Evolutionary conservation across 805 yeast species (phyloP).

Genomic region (Lachancea sp.): DNA sequence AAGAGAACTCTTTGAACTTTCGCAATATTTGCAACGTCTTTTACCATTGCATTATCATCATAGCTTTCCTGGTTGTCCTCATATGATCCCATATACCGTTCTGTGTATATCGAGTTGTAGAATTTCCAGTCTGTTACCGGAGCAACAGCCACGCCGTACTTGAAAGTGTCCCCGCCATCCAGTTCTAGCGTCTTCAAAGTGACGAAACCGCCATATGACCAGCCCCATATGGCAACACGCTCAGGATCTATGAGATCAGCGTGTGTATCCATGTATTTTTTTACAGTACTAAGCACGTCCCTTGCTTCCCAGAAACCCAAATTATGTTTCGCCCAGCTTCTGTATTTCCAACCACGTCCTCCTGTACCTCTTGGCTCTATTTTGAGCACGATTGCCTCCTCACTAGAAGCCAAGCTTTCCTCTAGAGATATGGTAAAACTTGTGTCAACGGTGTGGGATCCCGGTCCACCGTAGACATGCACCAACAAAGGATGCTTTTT

Average conservation of each 20-base stretch:
- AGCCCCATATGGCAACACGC: conserved; percentile 73
- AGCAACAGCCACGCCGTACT: conserved; percentile 76
- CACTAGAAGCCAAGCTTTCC: conserved; percentile 48
- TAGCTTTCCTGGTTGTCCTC: conserved; percentile 44
- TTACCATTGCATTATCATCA: conserved; percentile 38
- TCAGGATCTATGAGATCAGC: conserved; percentile 42
- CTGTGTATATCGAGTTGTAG: conserved; percentile 76
- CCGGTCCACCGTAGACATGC: conserved; percentile 76
- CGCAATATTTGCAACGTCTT: conserved; percentile 39
- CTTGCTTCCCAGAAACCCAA: conserved; percentile 76
- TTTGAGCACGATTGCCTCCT: conserved; percentile 55
- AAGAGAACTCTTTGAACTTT: conserved; percentile 51
- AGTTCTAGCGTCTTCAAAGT: conserved; percentile 67
- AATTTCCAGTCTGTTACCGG: conserved; percentile 77
- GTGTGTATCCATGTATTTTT: conserved; percentile 41
- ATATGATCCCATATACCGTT: conserved; percentile 55
- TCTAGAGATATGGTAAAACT: conserved; percentile 48
- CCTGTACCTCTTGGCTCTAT: conserved; percentile 83
- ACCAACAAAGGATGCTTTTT: conserved; percentile 59
- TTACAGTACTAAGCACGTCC: conserved; percentile 50
- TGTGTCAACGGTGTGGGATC: conserved; percentile 52
- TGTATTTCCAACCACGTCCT: conserved; percentile 65
- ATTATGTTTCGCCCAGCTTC: conserved; percentile 47
- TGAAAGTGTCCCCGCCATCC: conserved; percentile 56
- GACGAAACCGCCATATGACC: conserved; percentile 82